Percentiles rank a stretch among this genome's conserved stretches.
Evolutionary conservation across 192 early-diverging fungal genomes (phyloP).

Genomic region (Lunasporangiospora selenospora): DNA sequence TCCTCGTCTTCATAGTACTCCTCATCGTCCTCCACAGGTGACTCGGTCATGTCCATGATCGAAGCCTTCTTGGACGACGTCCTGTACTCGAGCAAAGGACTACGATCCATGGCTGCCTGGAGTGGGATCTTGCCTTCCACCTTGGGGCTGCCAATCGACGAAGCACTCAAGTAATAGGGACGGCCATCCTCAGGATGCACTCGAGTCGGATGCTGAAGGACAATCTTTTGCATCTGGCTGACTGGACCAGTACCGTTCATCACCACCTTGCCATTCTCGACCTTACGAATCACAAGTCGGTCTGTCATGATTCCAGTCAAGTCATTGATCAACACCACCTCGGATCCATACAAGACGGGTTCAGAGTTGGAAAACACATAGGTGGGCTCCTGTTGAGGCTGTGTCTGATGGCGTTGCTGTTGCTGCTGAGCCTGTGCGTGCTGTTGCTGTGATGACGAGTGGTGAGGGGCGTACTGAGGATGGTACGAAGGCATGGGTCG

Average conservation of each 20-base stretch:
- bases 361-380: constrained; percentile 47
- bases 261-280: constrained; percentile 77
- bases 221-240: constrained; percentile 89
- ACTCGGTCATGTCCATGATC: constrained; percentile 45
- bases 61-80: constrained; percentile 48
- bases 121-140: constrained; percentile 48
- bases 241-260: constrained; percentile 69
- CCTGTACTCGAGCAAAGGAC: constrained; percentile 42
- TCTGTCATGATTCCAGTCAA: constrained; percentile 71
- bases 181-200: constrained; percentile 36
- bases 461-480: constrained; percentile 1
- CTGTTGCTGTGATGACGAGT: constrained; percentile 28
- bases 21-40: constrained; percentile 23
- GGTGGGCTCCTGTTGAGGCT: constrained; percentile 17
- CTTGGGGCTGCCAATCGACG: constrained; percentile 44
- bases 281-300: constrained; percentile 78
- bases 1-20: constrained; percentile 17
- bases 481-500: too few species aligned
- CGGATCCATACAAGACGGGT: constrained; percentile 73
- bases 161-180: constrained; percentile 54
- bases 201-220: constrained; percentile 58
- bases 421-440: constrained; percentile 14
- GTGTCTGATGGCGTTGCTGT: background rate
- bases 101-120: constrained; percentile 47
- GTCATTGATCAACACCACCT: constrained; percentile 72